Conservation (phyloP, 139 green algal genomes). For the Desmodesmus armatus region DNA sequence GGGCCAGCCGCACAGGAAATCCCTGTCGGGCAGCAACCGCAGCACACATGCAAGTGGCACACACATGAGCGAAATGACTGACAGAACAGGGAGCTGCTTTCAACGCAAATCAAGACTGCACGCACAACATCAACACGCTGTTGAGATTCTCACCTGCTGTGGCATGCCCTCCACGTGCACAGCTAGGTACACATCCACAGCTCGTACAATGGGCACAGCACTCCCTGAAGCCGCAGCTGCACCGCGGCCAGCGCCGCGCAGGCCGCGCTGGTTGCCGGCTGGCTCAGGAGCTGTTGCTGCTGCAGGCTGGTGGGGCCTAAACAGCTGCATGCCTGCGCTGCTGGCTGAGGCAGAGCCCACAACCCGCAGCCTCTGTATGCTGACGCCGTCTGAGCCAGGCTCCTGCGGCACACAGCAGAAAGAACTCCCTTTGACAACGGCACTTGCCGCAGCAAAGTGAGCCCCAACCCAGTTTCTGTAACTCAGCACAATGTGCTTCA, state of each 20-base stretch:
- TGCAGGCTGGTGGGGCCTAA: not conserved
- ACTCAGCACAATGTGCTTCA: not conserved
- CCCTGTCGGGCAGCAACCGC: constrained; percentile 3
- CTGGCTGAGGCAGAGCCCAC: not conserved
- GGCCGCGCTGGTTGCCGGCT: not conserved
- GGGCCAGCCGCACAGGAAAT: constrained; percentile 57
- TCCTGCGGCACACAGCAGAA: constrained; percentile 20
- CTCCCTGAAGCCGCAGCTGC: not conserved
- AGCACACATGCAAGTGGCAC: too few species aligned
- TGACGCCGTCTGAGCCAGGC: not conserved
- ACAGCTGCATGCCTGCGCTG: constrained; percentile 45
- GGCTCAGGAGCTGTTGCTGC: not conserved
- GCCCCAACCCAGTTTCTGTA: too few species aligned
- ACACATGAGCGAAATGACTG: not conserved
- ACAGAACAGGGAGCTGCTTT: too few species aligned
- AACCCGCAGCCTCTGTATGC: constrained; percentile 41
- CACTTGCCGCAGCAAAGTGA: too few species aligned
- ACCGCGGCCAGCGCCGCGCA: too few species aligned
- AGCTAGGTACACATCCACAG: constrained; percentile 48
- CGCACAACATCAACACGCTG: not conserved
- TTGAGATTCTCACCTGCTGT: constrained; percentile 26
- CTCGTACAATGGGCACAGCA: constrained; percentile 1
- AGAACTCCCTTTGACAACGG: too few species aligned
- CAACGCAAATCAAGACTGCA: not conserved
- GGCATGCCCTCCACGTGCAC: constrained; percentile 40